Evolutionary conservation across 2,329 filamentous ascomycete species (phyloP), one percentile per base, ranked within the genome.

Genomic region (Phoma herbarum): DNA sequence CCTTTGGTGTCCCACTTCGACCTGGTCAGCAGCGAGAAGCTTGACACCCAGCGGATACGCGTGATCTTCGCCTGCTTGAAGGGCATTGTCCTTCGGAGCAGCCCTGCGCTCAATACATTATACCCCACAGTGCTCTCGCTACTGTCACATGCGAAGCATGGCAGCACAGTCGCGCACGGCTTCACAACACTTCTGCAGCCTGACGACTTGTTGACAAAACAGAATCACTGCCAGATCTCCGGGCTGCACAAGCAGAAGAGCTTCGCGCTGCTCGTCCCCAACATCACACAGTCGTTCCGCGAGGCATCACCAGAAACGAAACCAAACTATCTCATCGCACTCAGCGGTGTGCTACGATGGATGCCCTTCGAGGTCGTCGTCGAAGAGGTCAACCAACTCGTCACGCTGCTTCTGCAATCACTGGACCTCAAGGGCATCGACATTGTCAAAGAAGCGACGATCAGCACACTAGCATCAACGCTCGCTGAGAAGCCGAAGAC

Each of bases 221-320:
- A 81, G 35, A 90, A 90, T 65, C 83, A 86, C 61, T 88, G 86
- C 60, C 81, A 82, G 18, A 83, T 90, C 35, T 84, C 87, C 3
- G 80, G 86, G 3, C 79, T 90, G 2, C 83, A 85, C 63, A 88
- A 87, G 68, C 88, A 90, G 67, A 86, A 85, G 60, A 81, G 85
- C 39, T 90, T 90, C 75, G 82, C 81, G 28, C 83, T 86, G 16
- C 79, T 87, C 4, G 79, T 86, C 2, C 86, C 87, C 0, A 74
- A 81, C 28, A 84, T 89, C 48, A 82, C 84, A 4, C 74, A 79
- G 25, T 77, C 80, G 3, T 86, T 88, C 69, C 81, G 80, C 56
- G 74, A 74, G 18, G 79, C 81, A 8, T 73, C 76, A 28, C 57
- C 68, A 55, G 64, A 75, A 12, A 74, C 79, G 20, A 90, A 89